Conservation (phyloP, 495 filamentous ascomycete genomes). For the Penicillium fimorum region DNA sequence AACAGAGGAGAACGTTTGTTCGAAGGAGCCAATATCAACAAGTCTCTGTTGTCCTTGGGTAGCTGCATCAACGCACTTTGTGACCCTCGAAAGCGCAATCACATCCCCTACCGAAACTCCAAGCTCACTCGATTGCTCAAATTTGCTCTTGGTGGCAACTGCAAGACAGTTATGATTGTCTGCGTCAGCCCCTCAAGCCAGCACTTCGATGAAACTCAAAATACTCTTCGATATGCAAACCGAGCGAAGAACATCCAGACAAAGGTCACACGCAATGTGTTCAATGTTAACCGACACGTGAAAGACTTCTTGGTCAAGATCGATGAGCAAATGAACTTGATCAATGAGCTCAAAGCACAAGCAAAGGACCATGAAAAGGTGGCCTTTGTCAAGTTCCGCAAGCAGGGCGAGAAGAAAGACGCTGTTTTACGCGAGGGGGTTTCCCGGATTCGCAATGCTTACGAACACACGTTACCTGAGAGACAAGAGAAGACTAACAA, state of each 20-base stretch:
- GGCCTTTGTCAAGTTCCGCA: slow-evolving; percentile 86
- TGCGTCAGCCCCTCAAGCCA: slow-evolving; percentile 95
- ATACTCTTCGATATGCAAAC: slow-evolving; percentile 96
- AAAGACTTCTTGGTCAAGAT: slow-evolving; percentile 98
- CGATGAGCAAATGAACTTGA: slow-evolving; percentile 89
- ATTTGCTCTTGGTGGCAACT: slow-evolving; percentile 96
- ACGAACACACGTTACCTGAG: slow-evolving; percentile 77
- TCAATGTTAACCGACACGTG: slow-evolving; percentile 98
- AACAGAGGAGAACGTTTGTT: slow-evolving; percentile 89
- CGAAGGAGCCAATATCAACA: slow-evolving; percentile 99
- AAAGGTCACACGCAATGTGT: slow-evolving; percentile 96
- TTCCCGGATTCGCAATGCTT: slow-evolving; percentile 75
- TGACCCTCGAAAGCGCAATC: slow-evolving; percentile 87
- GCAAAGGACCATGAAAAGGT: slow-evolving; percentile 85
- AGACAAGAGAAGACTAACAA: slow-evolving; percentile 72
- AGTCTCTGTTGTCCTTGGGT: slow-evolving; percentile 89
- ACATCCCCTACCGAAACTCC: slow-evolving; percentile 96
- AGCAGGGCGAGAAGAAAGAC: slow-evolving; percentile 81
- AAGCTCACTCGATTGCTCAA: slow-evolving; percentile 96
- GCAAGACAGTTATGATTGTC: slow-evolving; percentile 99
- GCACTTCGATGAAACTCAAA: slow-evolving; percentile 98
- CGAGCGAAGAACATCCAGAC: slow-evolving; percentile 99
- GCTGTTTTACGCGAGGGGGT: slow-evolving; percentile 75
- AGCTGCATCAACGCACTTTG: slow-evolving; percentile 99
- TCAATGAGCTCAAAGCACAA: slow-evolving; percentile 89